Evolutionary conservation across 371 early-diverging fungal species (phyloP).

Genomic region (Saksenaea vasiformis): DNA sequence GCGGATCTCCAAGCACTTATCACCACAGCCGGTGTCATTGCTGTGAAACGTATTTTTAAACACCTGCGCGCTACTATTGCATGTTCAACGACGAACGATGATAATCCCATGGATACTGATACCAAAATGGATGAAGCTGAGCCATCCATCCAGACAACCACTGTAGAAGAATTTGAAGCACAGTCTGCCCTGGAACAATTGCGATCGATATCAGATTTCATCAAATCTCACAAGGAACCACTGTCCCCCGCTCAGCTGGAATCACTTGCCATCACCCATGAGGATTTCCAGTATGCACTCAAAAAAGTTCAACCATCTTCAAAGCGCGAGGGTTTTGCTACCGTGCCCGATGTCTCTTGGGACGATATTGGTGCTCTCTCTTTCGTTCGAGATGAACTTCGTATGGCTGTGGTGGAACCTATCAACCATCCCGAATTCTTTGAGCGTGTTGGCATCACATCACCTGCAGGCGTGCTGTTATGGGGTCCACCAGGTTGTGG

Average conservation of each 20-base stretch:
- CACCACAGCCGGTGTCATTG: conserved; percentile 96
- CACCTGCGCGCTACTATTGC: conserved; percentile 45
- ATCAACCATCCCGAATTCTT: conserved; percentile 94
- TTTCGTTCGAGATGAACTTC: conserved; percentile 88
- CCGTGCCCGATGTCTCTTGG: conserved; percentile 95
- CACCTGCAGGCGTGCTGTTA: conserved; percentile 95
- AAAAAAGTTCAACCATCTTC: conserved; percentile 95
- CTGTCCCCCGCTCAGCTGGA: conserved; percentile 83
- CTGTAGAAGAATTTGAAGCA: conserved; percentile 57
- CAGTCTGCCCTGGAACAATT: conserved; percentile 59
- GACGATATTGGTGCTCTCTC: conserved; percentile 94
- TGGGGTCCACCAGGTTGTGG: conserved; percentile 99
- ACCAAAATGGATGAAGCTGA: conserved; percentile 11
- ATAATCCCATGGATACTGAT: conserved; percentile 46
- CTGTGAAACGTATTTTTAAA: conserved; percentile 92
- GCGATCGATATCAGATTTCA: conserved; percentile 72
- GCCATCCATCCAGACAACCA: conserved; percentile 44
- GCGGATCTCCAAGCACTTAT: conserved; percentile 97
- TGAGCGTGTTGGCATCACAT: conserved; percentile 87
- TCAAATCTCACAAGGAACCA: conserved; percentile 72
- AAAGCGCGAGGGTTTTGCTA: conserved; percentile 98
- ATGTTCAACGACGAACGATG: conserved; percentile 6
- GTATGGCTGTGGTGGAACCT: conserved; percentile 97
- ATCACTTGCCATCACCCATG: conserved; percentile 81
- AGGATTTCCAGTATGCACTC: conserved; percentile 91